Evolutionary conservation across 768 basidiomycete species (phyloP).

Genomic region (Kwoniella sp.): DNA sequence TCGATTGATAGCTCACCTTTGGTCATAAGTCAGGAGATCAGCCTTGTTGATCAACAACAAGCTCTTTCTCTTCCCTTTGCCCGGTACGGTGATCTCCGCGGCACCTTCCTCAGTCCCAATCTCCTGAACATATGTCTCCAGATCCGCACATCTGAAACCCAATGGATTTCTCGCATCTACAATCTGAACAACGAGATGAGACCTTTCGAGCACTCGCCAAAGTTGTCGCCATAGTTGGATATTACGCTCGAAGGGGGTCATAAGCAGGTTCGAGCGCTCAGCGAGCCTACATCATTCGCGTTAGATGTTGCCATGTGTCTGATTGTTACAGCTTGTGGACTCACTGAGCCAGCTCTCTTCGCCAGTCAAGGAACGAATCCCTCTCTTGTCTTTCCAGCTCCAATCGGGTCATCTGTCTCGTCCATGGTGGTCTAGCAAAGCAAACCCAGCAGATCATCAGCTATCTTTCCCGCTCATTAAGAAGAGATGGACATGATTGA

Average conservation of each 20-base stretch:
- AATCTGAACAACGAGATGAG: conserved; percentile 94
- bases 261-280: conserved; percentile 77
- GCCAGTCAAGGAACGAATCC: conserved; percentile 88
- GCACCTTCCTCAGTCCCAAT: conserved; percentile 40
- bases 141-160: conserved; percentile 87
- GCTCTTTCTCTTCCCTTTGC: conserved; percentile 71
- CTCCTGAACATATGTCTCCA: conserved; percentile 84
- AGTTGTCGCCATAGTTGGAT: conserved; percentile 98
- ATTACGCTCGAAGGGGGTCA: conserved; percentile 98
- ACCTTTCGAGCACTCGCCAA: conserved; percentile 95
- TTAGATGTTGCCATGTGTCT: no score
- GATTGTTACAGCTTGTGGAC: no score
- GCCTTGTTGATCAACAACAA: conserved; percentile 93
- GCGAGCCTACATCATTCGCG: conserved; percentile 80
- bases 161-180: conserved; percentile 96
- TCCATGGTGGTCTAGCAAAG: conserved; percentile 74
- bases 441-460: no score
- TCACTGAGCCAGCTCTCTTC: conserved; percentile 85
- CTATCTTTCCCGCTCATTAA: no score
- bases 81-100: conserved; percentile 74
- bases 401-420: conserved; percentile 69
- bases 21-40: conserved; percentile 80
- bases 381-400: conserved; percentile 88
- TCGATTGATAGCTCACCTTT: conserved; percentile 72
- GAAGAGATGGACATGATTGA: no score